Percentiles rank a stretch among this genome's conserved stretches.
Evolutionary conservation across 768 basidiomycete species (phyloP).

Genomic region (Steccherinum ochraceum): DNA sequence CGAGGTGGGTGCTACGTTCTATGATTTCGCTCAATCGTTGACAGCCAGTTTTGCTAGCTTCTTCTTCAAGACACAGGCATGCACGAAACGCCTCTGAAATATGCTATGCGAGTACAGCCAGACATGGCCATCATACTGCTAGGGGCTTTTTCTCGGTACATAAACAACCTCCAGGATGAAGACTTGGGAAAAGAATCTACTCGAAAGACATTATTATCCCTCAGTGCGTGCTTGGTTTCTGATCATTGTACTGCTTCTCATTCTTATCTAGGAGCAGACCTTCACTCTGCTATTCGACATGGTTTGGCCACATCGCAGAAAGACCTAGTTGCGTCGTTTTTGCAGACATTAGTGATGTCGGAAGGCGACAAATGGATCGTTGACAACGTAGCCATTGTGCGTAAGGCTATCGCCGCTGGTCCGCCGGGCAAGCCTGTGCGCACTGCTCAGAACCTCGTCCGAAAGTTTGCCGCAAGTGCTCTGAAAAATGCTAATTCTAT

Average conservation of each 20-base stretch:
- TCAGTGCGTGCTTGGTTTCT: constrained; percentile 45
- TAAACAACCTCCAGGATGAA: constrained; percentile 81
- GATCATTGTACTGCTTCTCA: background rate
- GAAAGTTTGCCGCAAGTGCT: constrained; percentile 83
- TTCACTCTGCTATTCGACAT: constrained; percentile 89
- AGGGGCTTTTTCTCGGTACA: constrained; percentile 87
- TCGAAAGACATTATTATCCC: constrained; percentile 64
- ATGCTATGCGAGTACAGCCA: constrained; percentile 80
- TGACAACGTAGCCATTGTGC: constrained; percentile 59
- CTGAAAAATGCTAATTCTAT: constrained; percentile 73
- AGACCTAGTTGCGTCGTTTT: constrained; percentile 84
- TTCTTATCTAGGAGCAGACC: constrained; percentile 56
- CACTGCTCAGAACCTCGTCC: constrained; percentile 68
- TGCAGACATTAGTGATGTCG: constrained; percentile 95
- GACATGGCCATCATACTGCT: constrained; percentile 85
- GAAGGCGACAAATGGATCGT: constrained; percentile 92
- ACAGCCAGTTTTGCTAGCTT: constrained; percentile 25
- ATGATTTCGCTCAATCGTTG: too few species aligned
- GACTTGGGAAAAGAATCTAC: constrained; percentile 67
- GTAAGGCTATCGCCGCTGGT: constrained; percentile 63
- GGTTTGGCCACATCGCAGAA: constrained; percentile 76
- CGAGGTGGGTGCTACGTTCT: constrained; percentile 46
- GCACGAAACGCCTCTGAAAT: constrained; percentile 82
- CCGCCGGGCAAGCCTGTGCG: constrained; percentile 68
- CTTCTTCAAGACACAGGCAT: constrained; percentile 74